Evolutionary conservation across 164 flowering plant species (phyloP).

Genomic region (Sextonia rubra): DNA sequence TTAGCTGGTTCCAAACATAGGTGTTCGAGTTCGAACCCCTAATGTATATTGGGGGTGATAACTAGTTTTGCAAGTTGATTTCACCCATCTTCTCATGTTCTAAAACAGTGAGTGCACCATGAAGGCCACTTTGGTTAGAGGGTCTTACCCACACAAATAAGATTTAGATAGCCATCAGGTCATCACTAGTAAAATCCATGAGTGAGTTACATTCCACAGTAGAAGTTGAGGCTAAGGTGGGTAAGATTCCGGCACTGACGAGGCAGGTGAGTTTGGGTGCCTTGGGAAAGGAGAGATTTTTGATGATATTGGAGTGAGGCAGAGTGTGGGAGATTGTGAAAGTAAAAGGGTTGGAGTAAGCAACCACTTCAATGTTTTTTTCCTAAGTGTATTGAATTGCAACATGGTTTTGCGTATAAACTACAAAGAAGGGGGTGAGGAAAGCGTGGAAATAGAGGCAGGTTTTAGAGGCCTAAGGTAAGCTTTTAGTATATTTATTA

Average conservation of each 20-base stretch:
- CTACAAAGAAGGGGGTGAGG: conserved; percentile 8
- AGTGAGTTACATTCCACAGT: too few relatives aligned
- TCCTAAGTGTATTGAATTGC: conserved; percentile 11
- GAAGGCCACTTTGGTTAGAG: too few relatives aligned
- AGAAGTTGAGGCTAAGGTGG: too few relatives aligned
- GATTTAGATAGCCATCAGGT: too few relatives aligned
- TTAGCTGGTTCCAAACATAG: too few relatives aligned
- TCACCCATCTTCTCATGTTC: too few relatives aligned
- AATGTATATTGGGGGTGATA: too few relatives aligned
- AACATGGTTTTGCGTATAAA: conserved; percentile 14
- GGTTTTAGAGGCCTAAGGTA: neutral
- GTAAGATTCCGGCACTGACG: neutral
- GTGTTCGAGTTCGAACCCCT: too few relatives aligned
- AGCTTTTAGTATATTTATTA: conserved; percentile 1
- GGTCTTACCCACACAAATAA: too few relatives aligned
- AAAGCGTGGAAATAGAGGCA: conserved; percentile 28
- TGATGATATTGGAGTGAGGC: conserved; percentile 45
- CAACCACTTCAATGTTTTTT: conserved; percentile 32
- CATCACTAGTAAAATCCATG: too few relatives aligned
- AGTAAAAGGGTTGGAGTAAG: conserved; percentile 45
- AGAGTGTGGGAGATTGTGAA: conserved; percentile 73
- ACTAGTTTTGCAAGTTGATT: too few relatives aligned
- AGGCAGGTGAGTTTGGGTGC: conserved; percentile 13
- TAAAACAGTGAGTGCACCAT: too few relatives aligned
- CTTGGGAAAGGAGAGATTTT: conserved; percentile 24